These are phyloP conservation scores for Hypomontagnella monticulosa DNA, from an alignment of 495 filamentous ascomycete genomes.

Conservation along the genomic window DNA sequence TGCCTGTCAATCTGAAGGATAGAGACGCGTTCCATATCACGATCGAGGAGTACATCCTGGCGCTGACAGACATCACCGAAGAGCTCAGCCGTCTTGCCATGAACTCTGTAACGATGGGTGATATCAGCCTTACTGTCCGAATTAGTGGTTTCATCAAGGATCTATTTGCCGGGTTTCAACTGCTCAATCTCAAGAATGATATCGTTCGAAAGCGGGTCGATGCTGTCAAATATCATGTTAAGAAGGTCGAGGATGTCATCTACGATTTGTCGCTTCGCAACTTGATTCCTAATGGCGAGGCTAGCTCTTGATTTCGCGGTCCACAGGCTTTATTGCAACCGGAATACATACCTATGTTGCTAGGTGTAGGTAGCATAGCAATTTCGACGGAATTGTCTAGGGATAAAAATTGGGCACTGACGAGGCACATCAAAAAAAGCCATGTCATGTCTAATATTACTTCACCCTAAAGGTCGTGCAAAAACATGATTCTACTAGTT, in stretches of 20 bases:
- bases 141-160: constrained; percentile 96
- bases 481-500: too few relatives aligned
- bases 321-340: too few relatives aligned
- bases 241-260: constrained; percentile 97
- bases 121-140: constrained; percentile 81
- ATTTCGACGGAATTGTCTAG: too few relatives aligned
- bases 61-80: constrained; percentile 84
- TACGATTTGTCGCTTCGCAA: constrained; percentile 92
- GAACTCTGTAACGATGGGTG: constrained; percentile 93
- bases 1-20: constrained; percentile 95
- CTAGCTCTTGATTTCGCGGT: constrained; percentile 2
- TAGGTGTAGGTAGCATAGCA: too few relatives aligned
- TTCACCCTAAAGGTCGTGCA: too few relatives aligned
- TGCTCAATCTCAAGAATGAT: constrained; percentile 97
- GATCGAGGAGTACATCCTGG: constrained; percentile 94
- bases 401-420: too few relatives aligned
- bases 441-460: too few relatives aligned
- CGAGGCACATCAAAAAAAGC: too few relatives aligned
- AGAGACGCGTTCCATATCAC: constrained; percentile 91
- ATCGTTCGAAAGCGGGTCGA: constrained; percentile 86
- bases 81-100: constrained; percentile 92
- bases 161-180: constrained; percentile 92
- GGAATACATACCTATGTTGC: too few relatives aligned
- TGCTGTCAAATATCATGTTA: constrained; percentile 95
- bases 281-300: constrained; percentile 66